These are phyloP conservation scores for Starmerella bombi DNA, from an alignment of 805 yeast genomes.

Conservation along the genomic window DNA sequence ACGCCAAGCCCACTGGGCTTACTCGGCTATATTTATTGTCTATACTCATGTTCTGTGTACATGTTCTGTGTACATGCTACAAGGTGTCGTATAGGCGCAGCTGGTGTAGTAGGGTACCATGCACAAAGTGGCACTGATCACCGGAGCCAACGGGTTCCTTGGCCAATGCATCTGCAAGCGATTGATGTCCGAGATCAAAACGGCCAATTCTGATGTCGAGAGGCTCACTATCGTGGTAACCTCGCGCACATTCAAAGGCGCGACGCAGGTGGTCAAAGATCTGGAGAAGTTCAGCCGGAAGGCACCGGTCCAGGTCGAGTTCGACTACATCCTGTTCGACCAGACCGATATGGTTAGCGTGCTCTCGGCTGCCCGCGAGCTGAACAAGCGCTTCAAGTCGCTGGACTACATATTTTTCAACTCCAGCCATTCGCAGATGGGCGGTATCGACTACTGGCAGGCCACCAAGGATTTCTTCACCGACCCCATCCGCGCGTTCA, in stretches of 20 bases:
- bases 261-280: conserved; percentile 52
- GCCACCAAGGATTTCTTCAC: conserved; percentile 55
- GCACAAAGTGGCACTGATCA: conserved; percentile 27
- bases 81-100: no score
- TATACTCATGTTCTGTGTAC: no score
- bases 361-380: conserved; percentile 56
- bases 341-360: conserved; percentile 82
- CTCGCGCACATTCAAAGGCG: conserved; percentile 77
- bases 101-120: no score
- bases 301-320: conserved; percentile 52
- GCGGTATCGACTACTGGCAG: conserved; percentile 73
- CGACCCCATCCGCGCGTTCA: conserved; percentile 70
- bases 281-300: conserved; percentile 30
- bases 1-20: no score
- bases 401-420: conserved; percentile 73
- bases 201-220: conserved; percentile 31
- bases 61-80: no score
- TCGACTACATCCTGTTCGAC: conserved; percentile 81
- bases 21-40: no score
- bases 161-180: conserved; percentile 81
- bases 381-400: conserved; percentile 46
- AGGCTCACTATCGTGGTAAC: conserved; percentile 74
- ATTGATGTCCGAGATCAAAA: conserved; percentile 41
- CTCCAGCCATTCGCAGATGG: conserved; percentile 80
- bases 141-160: conserved; percentile 43